phyloP scores from a whole-genome alignment of 257 asterid genomes.

The Gynochthodes officinalis region DNA sequence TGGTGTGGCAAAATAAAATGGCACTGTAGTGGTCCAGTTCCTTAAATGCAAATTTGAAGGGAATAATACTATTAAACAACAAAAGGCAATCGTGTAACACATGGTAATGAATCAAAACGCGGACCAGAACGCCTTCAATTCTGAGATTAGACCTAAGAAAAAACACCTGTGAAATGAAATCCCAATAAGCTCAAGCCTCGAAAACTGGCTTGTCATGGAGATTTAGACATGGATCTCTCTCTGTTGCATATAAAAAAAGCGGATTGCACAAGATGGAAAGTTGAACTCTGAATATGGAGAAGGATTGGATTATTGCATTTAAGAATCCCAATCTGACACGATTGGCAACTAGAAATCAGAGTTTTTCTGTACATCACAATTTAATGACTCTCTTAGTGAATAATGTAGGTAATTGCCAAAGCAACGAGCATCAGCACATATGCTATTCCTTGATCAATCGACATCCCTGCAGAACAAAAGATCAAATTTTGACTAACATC shows the following conservation, averaged over 20 bases:
- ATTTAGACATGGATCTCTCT: too few relatives aligned
- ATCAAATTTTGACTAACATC: not conserved
- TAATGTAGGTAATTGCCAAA: conserved; percentile 60
- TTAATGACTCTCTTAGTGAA: conserved; percentile 30
- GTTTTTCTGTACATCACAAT: conserved; percentile 9
- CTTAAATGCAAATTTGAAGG: not conserved
- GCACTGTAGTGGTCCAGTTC: too few relatives aligned
- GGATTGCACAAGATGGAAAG: not conserved
- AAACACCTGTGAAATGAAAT: not conserved
- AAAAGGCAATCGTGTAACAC: not conserved
- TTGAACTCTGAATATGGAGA: conserved; percentile 6
- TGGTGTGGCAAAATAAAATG: too few relatives aligned
- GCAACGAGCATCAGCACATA: conserved; percentile 70
- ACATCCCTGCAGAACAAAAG: conserved; percentile 46
- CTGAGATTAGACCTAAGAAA: too few relatives aligned
- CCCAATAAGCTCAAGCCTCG: not conserved
- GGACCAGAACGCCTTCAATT: not conserved
- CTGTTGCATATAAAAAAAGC: not conserved
- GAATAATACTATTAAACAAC: not conserved
- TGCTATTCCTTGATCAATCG: conserved; percentile 76
- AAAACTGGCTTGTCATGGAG: not conserved
- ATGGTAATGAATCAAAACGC: not conserved
- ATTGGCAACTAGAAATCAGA: not conserved
- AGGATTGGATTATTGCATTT: not conserved
- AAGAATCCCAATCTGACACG: not conserved